Evolutionary conservation across 2,329 filamentous ascomycete genomes (phyloP).

Genomic region (Blumeria graminis): DNA sequence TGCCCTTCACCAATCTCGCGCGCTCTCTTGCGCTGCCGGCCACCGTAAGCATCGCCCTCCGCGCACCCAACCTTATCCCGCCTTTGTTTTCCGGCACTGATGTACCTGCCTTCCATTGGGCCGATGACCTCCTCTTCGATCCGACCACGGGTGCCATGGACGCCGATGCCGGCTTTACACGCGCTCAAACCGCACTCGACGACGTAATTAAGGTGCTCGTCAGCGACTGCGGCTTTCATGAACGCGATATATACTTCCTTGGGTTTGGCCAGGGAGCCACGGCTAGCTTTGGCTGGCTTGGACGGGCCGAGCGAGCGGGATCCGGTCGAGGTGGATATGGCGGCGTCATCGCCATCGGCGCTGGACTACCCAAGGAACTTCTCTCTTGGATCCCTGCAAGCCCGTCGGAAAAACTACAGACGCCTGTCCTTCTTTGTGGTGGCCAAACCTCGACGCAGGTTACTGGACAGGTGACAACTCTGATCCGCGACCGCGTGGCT

Average conservation of each 20-base stretch:
- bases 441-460: constrained; percentile 28
- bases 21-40: constrained; percentile 36
- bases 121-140: constrained; percentile 32
- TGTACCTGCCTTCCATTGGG: constrained; percentile 27
- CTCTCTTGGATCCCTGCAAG: not conserved
- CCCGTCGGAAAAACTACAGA: constrained; percentile 26
- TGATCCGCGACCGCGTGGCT: constrained; percentile 39
- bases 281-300: constrained; percentile 22
- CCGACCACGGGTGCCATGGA: constrained; percentile 26
- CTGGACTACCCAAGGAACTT: constrained; percentile 24
- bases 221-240: constrained; percentile 23
- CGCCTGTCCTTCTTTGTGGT: constrained; percentile 37
- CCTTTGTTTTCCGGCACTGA: constrained; percentile 19
- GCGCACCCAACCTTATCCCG: constrained; percentile 33
- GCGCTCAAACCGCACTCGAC: constrained; percentile 18
- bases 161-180: constrained; percentile 26
- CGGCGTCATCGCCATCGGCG: constrained; percentile 40
- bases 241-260: constrained; percentile 26
- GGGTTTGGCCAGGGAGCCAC: constrained; percentile 34
- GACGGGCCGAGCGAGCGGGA: not conserved
- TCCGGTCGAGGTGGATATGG: constrained; percentile 18
- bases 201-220: constrained; percentile 22
- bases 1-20: constrained; percentile 31
- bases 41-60: constrained; percentile 36
- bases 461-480: constrained; percentile 36